These are phyloP conservation scores for Colletotrichum sp. DNA, from an alignment of 2,329 filamentous ascomycete species.

Conservation along the genomic window DNA sequence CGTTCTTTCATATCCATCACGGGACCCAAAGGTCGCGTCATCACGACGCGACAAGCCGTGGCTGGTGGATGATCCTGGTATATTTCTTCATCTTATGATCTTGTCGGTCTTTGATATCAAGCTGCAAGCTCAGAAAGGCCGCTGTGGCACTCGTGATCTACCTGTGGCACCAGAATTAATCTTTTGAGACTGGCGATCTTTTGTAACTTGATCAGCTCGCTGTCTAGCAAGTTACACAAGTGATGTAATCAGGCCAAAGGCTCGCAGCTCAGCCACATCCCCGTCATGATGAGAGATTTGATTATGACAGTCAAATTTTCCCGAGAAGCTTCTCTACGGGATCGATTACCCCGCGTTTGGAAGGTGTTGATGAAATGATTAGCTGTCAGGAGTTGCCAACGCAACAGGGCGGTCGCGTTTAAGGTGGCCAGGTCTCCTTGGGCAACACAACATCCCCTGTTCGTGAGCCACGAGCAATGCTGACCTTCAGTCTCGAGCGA, in stretches of 20 bases:
- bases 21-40: neutral
- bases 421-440: neutral
- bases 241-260: neutral
- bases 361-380: neutral
- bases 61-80: neutral
- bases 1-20: neutral
- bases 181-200: neutral
- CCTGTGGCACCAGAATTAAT: neutral
- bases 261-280: neutral
- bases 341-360: neutral
- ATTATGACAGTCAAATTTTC: accelerated
- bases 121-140: neutral
- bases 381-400: neutral
- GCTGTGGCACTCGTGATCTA: neutral
- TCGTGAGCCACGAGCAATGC: neutral
- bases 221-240: neutral
- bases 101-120: neutral
- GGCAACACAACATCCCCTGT: accelerated
- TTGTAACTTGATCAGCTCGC: accelerated
- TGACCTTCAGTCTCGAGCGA: neutral
- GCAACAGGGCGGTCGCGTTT: neutral
- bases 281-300: neutral
- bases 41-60: neutral
- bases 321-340: neutral
- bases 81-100: neutral